Percentiles rank a stretch among this genome's conserved stretches.
phyloP scores from a whole-genome alignment of 1,284 basidiomycete species.

The Golubevia sp. region DNA sequence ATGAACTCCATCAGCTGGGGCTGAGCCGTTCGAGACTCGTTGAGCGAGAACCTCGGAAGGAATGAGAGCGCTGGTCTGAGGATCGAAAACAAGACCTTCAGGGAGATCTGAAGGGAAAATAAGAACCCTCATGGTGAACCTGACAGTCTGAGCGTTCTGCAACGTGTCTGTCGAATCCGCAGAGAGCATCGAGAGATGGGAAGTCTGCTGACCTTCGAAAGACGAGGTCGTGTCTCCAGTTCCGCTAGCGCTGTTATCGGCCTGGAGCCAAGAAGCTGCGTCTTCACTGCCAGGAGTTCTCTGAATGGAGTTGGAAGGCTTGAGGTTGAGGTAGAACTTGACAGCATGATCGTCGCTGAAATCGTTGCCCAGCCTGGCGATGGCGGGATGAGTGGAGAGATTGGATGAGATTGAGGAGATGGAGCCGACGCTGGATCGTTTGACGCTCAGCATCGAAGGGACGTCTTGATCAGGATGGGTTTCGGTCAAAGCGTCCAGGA shows the following conservation, averaged over 20 bases:
- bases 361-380: slow-evolving; percentile 86
- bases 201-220: slow-evolving; percentile 20
- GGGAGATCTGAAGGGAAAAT: slow-evolving; percentile 88
- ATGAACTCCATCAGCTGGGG: slow-evolving; percentile 15
- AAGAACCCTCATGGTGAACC: slow-evolving; percentile 82
- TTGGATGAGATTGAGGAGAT: slow-evolving; percentile 90
- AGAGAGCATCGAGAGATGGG: slow-evolving; percentile 23
- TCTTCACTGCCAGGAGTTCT: not conserved
- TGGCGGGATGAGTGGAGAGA: slow-evolving; percentile 88
- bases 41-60: slow-evolving; percentile 22
- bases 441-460: slow-evolving; percentile 73
- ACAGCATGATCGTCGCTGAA: slow-evolving; percentile 95
- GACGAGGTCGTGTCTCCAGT: slow-evolving; percentile 20
- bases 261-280: not conserved
- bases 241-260: slow-evolving; percentile 5
- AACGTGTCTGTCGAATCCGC: slow-evolving; percentile 26
- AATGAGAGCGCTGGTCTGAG: slow-evolving; percentile 84
- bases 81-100: slow-evolving; percentile 89
- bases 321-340: slow-evolving; percentile 85
- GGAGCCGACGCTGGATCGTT: slow-evolving; percentile 87
- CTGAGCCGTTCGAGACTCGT: slow-evolving; percentile 15
- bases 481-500: slow-evolving; percentile 83
- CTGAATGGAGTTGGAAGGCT: not conserved
- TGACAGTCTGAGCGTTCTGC: slow-evolving; percentile 60
- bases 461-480: slow-evolving; percentile 36